phyloP scores from a whole-genome alignment of 192 early-diverging fungal species.

The Coemansia sp. region DNA sequence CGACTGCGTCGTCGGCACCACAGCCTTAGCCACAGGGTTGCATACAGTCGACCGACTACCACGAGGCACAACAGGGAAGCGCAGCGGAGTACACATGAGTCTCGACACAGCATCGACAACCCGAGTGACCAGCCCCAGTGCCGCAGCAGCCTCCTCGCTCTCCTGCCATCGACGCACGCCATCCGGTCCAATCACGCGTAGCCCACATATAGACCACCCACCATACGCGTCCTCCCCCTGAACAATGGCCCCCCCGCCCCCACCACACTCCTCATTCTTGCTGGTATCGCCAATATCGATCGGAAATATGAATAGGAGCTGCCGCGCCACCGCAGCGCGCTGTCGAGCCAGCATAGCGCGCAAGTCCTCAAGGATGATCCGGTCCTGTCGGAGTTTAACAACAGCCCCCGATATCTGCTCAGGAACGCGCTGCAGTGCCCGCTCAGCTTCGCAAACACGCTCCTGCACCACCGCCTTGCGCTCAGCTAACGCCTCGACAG shows the following conservation, averaged over 20 bases:
- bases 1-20: background rate
- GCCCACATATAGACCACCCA: slow-evolving; percentile 34
- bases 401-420: background rate
- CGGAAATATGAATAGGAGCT: slow-evolving; percentile 11
- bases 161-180: background rate
- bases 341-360: slow-evolving; percentile 41
- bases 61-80: slow-evolving; percentile 25
- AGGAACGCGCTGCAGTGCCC: background rate
- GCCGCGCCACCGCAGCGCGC: slow-evolving; percentile 8
- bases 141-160: slow-evolving; percentile 23
- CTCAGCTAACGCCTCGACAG: background rate
- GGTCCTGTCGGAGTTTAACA: slow-evolving; percentile 28
- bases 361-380: slow-evolving; percentile 43
- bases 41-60: slow-evolving; percentile 25
- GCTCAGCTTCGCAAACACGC: background rate
- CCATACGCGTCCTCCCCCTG: background rate
- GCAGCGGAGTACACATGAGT: slow-evolving; percentile 12
- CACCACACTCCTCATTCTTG: background rate
- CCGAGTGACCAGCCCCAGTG: slow-evolving; percentile 21
- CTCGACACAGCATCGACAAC: slow-evolving; percentile 18
- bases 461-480: too few relatives aligned
- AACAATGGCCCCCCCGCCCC: background rate
- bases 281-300: slow-evolving; percentile 11
- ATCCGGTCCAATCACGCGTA: background rate
- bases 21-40: background rate